Evolutionary conservation across 2,329 filamentous ascomycete genomes (phyloP).

Genomic region (Pestalotiopsis sp.): DNA sequence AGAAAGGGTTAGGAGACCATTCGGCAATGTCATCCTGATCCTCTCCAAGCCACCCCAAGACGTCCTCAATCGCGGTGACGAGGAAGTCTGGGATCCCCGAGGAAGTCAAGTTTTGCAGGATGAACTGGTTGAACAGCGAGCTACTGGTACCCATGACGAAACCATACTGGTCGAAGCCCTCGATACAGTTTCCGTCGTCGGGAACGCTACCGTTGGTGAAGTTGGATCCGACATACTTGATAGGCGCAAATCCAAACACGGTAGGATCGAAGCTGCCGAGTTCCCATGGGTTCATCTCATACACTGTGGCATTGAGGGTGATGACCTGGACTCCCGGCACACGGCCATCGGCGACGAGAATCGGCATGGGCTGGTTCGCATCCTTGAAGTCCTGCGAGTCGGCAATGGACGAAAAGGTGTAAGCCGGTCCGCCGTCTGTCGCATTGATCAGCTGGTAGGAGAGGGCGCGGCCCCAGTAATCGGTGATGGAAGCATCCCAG

Average conservation of each 20-base stretch:
- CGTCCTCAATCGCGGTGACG: constrained; percentile 46
- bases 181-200: constrained; percentile 62
- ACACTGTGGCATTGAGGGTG: constrained; percentile 72
- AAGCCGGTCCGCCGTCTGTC: constrained; percentile 65
- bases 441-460: constrained; percentile 73
- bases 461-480: constrained; percentile 73
- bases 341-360: constrained; percentile 72
- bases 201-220: constrained; percentile 66
- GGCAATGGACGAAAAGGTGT: constrained; percentile 75
- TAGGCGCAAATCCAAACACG: constrained; percentile 69
- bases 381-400: constrained; percentile 61
- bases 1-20: constrained; percentile 77
- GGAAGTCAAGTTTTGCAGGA: constrained; percentile 62
- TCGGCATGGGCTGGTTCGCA: constrained; percentile 69
- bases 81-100: constrained; percentile 49
- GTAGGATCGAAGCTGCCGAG: constrained; percentile 77
- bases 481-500: constrained; percentile 68
- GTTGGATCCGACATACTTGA: constrained; percentile 72
- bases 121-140: constrained; percentile 79
- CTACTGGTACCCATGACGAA: constrained; percentile 86
- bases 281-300: constrained; percentile 80
- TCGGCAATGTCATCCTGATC: constrained; percentile 73
- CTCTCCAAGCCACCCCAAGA: constrained; percentile 58
- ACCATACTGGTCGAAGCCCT: constrained; percentile 80
- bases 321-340: constrained; percentile 62